Evolutionary conservation across 495 filamentous ascomycete species (phyloP), one percentile per base, ranked within the genome.

Genomic region (Daldinia grandis): DNA sequence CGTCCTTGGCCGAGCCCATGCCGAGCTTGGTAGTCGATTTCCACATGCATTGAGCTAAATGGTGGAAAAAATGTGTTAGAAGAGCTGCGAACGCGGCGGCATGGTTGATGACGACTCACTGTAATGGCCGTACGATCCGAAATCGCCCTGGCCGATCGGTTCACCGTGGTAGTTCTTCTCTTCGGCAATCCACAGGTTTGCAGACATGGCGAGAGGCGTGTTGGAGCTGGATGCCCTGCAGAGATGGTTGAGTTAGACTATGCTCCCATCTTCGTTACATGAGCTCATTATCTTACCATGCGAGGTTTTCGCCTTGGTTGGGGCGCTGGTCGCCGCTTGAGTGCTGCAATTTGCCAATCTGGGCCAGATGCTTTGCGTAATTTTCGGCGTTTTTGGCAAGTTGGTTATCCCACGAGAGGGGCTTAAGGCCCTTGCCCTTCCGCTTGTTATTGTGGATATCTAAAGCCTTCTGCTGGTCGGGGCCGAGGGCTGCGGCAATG

Each of bases 301-400:
- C 81, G 9, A 83, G 69, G 44, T 83, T 83, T 64, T 82, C 81
- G 15, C 81, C 81, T 54, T 79, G 74, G 40, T 71, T 74, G 8
- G 78, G 77, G 1, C 77, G 69, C 33, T 75, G 55, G 19, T 73
- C 66, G 17, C 68, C 73, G 25, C 59, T 64, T 5, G 78, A 80
- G 64, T 82, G 79, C 37, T 80, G 40, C n/a, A 82, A 15, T 21
- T 72, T 71, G 15, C 76, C 71, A 21, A 66, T 71, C 2, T 64
- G 27, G 44, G 71, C 79, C 12, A 82, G 69, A 25, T 78, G 40
- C 51, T 78, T 66, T 7, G 79, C 80, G 60, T 76, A 81, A 5
- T 28, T 33, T 31, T 76, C 58, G 25, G 80, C 80, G 12, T 77
- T 68, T 38, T 64, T 58, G 28, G 79, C 78, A 33, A 81, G 77